A percentile compares a stretch with the other conserved stretches of the same genome.
Conservation (phyloP, 2,329 filamentous ascomycete species). For the Cladobotryum mycophilum region DNA sequence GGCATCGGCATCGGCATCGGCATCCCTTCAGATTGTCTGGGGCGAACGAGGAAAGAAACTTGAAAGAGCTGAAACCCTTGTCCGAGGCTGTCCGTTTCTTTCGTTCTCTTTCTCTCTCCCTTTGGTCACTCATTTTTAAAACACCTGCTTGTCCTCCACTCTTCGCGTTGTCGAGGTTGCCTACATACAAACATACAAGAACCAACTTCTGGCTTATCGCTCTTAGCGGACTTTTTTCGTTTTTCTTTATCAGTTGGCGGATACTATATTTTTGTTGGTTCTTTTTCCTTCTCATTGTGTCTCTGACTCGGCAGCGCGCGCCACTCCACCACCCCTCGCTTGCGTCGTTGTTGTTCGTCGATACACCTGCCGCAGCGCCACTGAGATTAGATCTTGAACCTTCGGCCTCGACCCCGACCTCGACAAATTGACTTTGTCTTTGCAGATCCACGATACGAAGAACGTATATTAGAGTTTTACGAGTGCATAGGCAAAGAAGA, state of each 20-base stretch:
- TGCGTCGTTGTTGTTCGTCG: background rate
- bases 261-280: background rate
- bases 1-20: too few relatives aligned
- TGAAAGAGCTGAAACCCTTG: too few relatives aligned
- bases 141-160: background rate
- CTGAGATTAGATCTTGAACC: background rate
- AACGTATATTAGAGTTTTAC: too few relatives aligned
- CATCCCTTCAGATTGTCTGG: too few relatives aligned
- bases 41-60: too few relatives aligned
- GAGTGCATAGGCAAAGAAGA: too few relatives aligned
- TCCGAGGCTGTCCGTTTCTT: background rate
- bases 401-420: too few relatives aligned
- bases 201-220: too few relatives aligned
- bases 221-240: background rate
- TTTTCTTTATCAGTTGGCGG: background rate
- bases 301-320: background rate
- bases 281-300: background rate
- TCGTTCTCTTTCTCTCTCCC: too few relatives aligned
- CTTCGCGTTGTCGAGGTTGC: background rate
- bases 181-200: too few relatives aligned
- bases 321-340: constrained; percentile 1
- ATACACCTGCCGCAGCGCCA: background rate
- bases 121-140: background rate
- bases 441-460: too few relatives aligned
- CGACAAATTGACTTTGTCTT: background rate